Conservation (phyloP, 768 basidiomycete species). For the Cystobasidiopsis lactophilus region DNA sequence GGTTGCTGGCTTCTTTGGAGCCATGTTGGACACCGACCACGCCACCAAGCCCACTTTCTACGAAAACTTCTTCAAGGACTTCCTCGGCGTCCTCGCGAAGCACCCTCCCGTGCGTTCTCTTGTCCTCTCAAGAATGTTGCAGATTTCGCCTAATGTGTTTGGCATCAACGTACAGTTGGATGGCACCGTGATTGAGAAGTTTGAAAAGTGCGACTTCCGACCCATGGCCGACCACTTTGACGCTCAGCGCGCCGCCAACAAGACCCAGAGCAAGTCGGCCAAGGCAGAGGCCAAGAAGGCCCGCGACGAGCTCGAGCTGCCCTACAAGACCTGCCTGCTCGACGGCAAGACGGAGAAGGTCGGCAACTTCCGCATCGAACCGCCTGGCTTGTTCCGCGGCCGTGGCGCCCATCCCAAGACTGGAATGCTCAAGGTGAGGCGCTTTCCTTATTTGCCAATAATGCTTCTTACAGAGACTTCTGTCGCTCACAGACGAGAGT, state of each 20-base stretch:
- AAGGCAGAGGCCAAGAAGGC: slow-evolving; percentile 77
- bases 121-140: neutral
- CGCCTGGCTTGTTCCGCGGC: slow-evolving; percentile 92
- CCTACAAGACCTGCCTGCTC: slow-evolving; percentile 64
- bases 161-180: slow-evolving; percentile 35
- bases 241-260: slow-evolving; percentile 77
- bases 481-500: slow-evolving; percentile 44
- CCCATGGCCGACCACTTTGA: slow-evolving; percentile 89
- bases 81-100: slow-evolving; percentile 48
- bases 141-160: neutral
- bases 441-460: neutral
- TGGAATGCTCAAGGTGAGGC: slow-evolving; percentile 63
- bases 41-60: slow-evolving; percentile 70
- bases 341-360: slow-evolving; percentile 96
- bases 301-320: slow-evolving; percentile 61
- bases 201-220: slow-evolving; percentile 73
- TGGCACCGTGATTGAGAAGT: slow-evolving; percentile 47
- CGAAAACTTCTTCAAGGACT: slow-evolving; percentile 90
- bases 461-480: neutral
- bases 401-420: slow-evolving; percentile 98
- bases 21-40: slow-evolving; percentile 79
- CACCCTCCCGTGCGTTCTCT: slow-evolving; percentile 65
- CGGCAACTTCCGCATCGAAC: slow-evolving; percentile 94
- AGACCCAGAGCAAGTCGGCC: slow-evolving; percentile 55
- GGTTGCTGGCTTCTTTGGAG: slow-evolving; percentile 86